Conservation (phyloP, 495 filamentous ascomycete species). For the Terfezia boudieri region DNA sequence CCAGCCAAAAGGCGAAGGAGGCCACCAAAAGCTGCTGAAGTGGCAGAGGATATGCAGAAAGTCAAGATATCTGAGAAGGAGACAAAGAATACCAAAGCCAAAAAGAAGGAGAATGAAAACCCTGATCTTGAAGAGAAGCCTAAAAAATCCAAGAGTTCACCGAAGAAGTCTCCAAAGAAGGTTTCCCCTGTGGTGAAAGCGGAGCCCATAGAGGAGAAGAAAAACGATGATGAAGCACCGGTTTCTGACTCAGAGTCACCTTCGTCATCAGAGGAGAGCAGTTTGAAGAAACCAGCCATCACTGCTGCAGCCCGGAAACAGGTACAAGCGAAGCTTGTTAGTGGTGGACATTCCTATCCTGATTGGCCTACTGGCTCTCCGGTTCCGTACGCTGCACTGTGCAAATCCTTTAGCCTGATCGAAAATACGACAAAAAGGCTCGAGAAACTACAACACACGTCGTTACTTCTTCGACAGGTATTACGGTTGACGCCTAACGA, state of each 20-base stretch:
- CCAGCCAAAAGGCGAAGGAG: constrained; percentile 6
- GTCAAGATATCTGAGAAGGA: constrained; percentile 2
- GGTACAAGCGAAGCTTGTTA: constrained; percentile 54
- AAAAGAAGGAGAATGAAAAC: constrained; percentile 30
- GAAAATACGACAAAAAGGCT: constrained; percentile 85
- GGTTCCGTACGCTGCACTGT: constrained; percentile 85
- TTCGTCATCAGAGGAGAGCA: constrained; percentile 21
- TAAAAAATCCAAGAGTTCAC: constrained; percentile 16
- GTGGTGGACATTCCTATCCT: constrained; percentile 54
- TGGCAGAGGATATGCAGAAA: constrained; percentile 15
- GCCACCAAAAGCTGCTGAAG: constrained; percentile 18
- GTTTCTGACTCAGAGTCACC: constrained; percentile 23
- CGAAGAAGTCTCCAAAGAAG: constrained; percentile 19
- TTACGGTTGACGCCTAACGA: constrained; percentile 75
- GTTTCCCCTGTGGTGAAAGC: constrained; percentile 21
- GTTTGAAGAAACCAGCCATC: constrained; percentile 53
- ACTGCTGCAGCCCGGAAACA: constrained; percentile 59
- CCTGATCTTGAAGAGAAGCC: constrained; percentile 12
- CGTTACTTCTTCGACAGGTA: constrained; percentile 78
- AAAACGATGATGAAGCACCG: constrained; percentile 31
- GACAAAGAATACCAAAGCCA: constrained; percentile 16
- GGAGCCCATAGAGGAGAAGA: constrained; percentile 25
- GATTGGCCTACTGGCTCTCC: constrained; percentile 80
- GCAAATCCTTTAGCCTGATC: constrained; percentile 78
- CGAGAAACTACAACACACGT: constrained; percentile 66